Percentiles rank a stretch among this genome's conserved stretches.
phyloP scores from a whole-genome alignment of 1,284 basidiomycete species.

The Ceratobasidium sp. region DNA sequence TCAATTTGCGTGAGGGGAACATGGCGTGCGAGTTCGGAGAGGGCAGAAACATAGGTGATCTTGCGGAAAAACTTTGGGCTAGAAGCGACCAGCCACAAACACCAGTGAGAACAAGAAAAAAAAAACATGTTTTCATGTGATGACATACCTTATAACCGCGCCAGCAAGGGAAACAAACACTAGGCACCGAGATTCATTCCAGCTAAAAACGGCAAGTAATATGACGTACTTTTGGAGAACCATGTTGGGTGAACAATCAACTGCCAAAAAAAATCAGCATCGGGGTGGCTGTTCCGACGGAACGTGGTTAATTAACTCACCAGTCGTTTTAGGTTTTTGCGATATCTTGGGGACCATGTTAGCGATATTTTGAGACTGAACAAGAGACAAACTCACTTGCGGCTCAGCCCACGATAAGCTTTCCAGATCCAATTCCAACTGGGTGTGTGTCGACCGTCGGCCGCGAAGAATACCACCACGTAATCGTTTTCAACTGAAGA shows the following conservation, averaged over 20 bases:
- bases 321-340: slow-evolving; percentile 86
- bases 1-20: slow-evolving; percentile 87
- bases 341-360: slow-evolving; percentile 59
- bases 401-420: slow-evolving; percentile 79
- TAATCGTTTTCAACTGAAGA: slow-evolving; percentile 85
- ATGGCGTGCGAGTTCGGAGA: slow-evolving; percentile 76
- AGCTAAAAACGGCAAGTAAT: not conserved
- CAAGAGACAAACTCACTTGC: slow-evolving; percentile 61
- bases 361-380: slow-evolving; percentile 17
- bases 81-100: slow-evolving; percentile 17
- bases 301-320: slow-evolving; percentile 58
- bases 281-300: slow-evolving; percentile 24
- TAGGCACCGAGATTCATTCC: slow-evolving; percentile 52
- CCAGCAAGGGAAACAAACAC: slow-evolving; percentile 87
- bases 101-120: not conserved
- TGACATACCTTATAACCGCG: slow-evolving; percentile 77
- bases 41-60: slow-evolving; percentile 75
- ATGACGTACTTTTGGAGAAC: slow-evolving; percentile 79
- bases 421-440: slow-evolving; percentile 93
- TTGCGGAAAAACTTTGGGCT: slow-evolving; percentile 91
- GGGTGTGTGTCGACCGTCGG: slow-evolving; percentile 78
- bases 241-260: slow-evolving; percentile 88
- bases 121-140: not conserved
- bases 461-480: slow-evolving; percentile 84
- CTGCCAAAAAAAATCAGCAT: slow-evolving; percentile 55